phyloP scores from a whole-genome alignment of 108 stramenopile genomes.

The Parietichytrium sp. region DNA sequence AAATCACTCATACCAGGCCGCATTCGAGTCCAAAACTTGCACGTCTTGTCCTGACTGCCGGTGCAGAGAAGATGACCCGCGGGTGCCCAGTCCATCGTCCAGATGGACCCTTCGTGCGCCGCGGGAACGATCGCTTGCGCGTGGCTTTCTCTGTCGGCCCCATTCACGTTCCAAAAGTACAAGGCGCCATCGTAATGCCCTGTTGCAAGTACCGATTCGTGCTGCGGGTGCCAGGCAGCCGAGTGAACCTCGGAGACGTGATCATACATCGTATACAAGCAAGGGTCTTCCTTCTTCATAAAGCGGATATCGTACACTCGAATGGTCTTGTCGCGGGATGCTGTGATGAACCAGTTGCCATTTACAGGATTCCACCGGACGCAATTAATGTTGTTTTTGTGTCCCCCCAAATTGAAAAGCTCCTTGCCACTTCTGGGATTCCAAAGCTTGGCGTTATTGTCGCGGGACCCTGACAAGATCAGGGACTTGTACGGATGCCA shows the following conservation, averaged over 20 bases:
- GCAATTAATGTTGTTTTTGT: slow-evolving; percentile 88
- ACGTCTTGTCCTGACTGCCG: slow-evolving; percentile 82
- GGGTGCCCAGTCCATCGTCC: slow-evolving; percentile 94
- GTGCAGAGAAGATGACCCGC: slow-evolving; percentile 85
- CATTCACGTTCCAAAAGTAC: slow-evolving; percentile 83
- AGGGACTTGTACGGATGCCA: slow-evolving; percentile 90
- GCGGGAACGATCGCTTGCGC: slow-evolving; percentile 73
- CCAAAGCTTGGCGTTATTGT: slow-evolving; percentile 90
- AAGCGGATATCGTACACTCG: slow-evolving; percentile 91
- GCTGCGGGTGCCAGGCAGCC: slow-evolving; percentile 89
- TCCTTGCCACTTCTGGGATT: slow-evolving; percentile 81
- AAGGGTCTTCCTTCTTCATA: slow-evolving; percentile 77
- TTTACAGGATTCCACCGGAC: slow-evolving; percentile 87
- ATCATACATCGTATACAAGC: slow-evolving; percentile 63
- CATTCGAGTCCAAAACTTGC: slow-evolving; percentile 89
- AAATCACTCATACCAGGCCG: slow-evolving; percentile 65
- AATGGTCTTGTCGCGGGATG: slow-evolving; percentile 83
- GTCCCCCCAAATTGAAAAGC: slow-evolving; percentile 83
- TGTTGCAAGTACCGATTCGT: slow-evolving; percentile 81
- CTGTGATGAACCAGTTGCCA: slow-evolving; percentile 90
- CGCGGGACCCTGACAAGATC: slow-evolving; percentile 82
- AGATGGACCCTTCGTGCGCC: slow-evolving; percentile 94
- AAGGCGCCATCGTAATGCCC: slow-evolving; percentile 94
- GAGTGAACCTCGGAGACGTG: slow-evolving; percentile 85
- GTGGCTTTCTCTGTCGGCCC: slow-evolving; percentile 78